These are phyloP conservation scores for Erysimum cheiri DNA, from an alignment of 441 rosid genomes.

Conservation along the genomic window DNA sequence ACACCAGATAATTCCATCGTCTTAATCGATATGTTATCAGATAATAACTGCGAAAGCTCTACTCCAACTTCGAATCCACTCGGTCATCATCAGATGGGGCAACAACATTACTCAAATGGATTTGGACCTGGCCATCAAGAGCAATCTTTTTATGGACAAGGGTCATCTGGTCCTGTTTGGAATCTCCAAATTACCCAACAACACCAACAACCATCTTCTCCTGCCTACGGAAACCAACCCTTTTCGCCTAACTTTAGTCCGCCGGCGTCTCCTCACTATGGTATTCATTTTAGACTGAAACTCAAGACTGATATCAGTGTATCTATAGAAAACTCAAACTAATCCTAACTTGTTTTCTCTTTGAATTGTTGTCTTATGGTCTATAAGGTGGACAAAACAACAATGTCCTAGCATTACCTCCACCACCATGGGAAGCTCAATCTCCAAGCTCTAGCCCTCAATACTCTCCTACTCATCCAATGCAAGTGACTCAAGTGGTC, in stretches of 20 bases:
- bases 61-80: conserved; percentile 54
- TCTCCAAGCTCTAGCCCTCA: conserved; percentile 66
- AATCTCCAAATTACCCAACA: conserved; percentile 68
- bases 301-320: not conserved
- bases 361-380: conserved; percentile 28
- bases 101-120: conserved; percentile 65
- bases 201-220: conserved; percentile 66
- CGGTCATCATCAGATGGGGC: conserved; percentile 44
- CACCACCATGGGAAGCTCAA: conserved; percentile 98
- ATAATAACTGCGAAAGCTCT: conserved; percentile 49
- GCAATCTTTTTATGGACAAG: conserved; percentile 60
- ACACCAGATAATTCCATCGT: conserved; percentile 86
- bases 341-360: conserved; percentile 13
- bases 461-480: conserved; percentile 55
- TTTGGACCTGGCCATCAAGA: conserved; percentile 60
- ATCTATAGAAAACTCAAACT: not conserved
- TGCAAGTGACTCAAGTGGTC: conserved; percentile 71
- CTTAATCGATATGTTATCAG: conserved; percentile 86
- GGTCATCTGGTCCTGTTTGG: conserved; percentile 61
- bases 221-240: conserved; percentile 63
- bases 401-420: conserved; percentile 66
- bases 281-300: conserved; percentile 28
- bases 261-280: conserved; percentile 43
- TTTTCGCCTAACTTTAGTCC: conserved; percentile 45
- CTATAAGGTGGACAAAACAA: conserved; percentile 45